Percentiles rank a stretch among this genome's conserved stretches.
phyloP scores from a whole-genome alignment of 768 basidiomycete species.

The Amanita rimosa region DNA sequence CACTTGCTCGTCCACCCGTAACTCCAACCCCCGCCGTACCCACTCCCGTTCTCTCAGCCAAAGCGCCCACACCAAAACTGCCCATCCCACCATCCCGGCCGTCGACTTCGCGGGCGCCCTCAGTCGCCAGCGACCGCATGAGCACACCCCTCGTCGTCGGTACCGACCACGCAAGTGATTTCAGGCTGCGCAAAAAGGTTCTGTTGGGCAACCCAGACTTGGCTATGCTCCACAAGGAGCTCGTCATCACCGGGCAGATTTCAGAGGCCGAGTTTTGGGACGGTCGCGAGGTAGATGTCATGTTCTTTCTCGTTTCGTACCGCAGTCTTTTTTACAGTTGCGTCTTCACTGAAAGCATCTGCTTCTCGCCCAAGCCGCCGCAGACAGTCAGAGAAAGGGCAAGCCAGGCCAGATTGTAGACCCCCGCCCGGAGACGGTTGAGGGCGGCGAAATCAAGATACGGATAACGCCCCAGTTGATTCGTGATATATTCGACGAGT shows the following conservation, averaged over 20 bases:
- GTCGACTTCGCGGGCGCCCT: slow-evolving; percentile 49
- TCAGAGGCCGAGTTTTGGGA: slow-evolving; percentile 97
- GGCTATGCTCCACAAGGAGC: slow-evolving; percentile 71
- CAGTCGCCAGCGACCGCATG: slow-evolving; percentile 42
- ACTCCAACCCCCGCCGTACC: slow-evolving; percentile 13
- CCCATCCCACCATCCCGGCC: slow-evolving; percentile 24
- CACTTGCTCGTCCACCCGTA: slow-evolving; percentile 18
- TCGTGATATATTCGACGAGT: slow-evolving; percentile 96
- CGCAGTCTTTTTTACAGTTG: slow-evolving; percentile 10
- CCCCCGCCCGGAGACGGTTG: slow-evolving; percentile 75
- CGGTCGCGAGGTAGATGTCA: slow-evolving; percentile 65
- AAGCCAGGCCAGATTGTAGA: slow-evolving; percentile 80
- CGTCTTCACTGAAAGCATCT: slow-evolving; percentile 42
- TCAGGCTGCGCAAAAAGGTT: slow-evolving; percentile 68
- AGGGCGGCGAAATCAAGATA: slow-evolving; percentile 81
- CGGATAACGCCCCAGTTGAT: slow-evolving; percentile 86
- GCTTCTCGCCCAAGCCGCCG: slow-evolving; percentile 62
- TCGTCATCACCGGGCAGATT: slow-evolving; percentile 78
- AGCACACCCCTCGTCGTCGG: slow-evolving; percentile 46
- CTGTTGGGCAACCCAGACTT: slow-evolving; percentile 71
- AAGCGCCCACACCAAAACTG: slow-evolving; percentile 22
- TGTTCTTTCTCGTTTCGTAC: slow-evolving; percentile 7
- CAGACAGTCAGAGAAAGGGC: slow-evolving; percentile 68
- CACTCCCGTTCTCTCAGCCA: slow-evolving; percentile 11
- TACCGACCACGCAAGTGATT: slow-evolving; percentile 53